A percentile compares a stretch with the other conserved stretches of the same genome.
phyloP scores from a whole-genome alignment of 371 early-diverging fungal genomes.

The Quaeritorhiza haematococci region DNA sequence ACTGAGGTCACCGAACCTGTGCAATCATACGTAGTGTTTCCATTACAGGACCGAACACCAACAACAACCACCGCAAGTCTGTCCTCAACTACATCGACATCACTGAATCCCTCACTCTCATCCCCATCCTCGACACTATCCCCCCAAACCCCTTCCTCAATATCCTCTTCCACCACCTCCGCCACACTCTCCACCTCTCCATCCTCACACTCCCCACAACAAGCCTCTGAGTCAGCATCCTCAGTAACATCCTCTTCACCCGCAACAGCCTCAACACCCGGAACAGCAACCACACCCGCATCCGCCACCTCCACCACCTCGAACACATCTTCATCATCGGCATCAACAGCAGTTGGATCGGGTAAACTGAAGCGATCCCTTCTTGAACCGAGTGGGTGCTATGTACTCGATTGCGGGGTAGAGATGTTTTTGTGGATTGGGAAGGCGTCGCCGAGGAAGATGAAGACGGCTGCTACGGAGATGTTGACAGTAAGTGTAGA shows the following conservation, averaged over 20 bases:
- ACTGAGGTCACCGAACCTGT: no score
- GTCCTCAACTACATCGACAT: no score
- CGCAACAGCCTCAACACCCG: neutral
- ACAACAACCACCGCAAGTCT: no score
- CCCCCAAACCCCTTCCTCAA: neutral
- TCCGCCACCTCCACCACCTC: neutral
- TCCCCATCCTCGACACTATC: no score
- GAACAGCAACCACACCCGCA: no score
- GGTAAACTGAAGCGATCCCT: slow-evolving; percentile 12
- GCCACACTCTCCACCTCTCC: neutral
- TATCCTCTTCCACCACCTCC: neutral
- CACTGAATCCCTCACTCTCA: neutral
- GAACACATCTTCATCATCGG: neutral
- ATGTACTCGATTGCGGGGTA: slow-evolving; percentile 39
- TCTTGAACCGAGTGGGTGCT: slow-evolving; percentile 29
- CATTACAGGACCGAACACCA: no score
- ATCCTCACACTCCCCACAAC: neutral
- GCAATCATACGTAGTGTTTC: no score
- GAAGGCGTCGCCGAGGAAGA: slow-evolving; percentile 10
- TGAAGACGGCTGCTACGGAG: slow-evolving; percentile 26
- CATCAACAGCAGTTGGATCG: neutral
- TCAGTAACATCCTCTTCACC: no score
- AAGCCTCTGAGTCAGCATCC: neutral
- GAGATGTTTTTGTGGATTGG: slow-evolving; percentile 49
- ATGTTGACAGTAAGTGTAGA: slow-evolving; percentile 31